Conservation (phyloP, 805 yeast species). For the Danielia oregonensis region DNA sequence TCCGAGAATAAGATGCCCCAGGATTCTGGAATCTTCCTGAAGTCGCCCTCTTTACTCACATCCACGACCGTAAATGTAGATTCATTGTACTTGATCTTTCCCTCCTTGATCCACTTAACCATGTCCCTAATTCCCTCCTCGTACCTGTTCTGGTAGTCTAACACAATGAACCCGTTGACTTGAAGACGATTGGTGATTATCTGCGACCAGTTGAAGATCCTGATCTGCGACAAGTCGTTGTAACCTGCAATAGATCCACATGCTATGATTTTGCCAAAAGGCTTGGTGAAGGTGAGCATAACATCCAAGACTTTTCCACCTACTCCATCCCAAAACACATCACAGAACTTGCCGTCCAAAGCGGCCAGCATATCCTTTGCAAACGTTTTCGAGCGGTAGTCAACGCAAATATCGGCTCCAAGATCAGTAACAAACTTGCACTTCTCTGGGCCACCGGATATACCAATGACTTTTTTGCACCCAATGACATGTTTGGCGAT, state of each 20-base stretch:
- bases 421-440: slow-evolving; percentile 49
- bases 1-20: slow-evolving; percentile 48
- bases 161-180: slow-evolving; percentile 20
- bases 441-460: slow-evolving; percentile 59
- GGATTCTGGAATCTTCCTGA: slow-evolving; percentile 40
- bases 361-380: slow-evolving; percentile 21
- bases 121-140: slow-evolving; percentile 12
- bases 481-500: slow-evolving; percentile 50
- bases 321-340: slow-evolving; percentile 58
- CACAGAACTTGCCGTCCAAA: slow-evolving; percentile 46
- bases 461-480: slow-evolving; percentile 55
- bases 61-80: slow-evolving; percentile 18
- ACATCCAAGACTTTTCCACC: slow-evolving; percentile 57
- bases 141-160: slow-evolving; percentile 14
- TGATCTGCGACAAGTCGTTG: slow-evolving; percentile 37
- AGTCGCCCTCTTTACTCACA: slow-evolving; percentile 19
- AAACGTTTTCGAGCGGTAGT: slow-evolving; percentile 43
- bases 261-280: slow-evolving; percentile 46
- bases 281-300: slow-evolving; percentile 36
- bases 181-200: slow-evolving; percentile 45
- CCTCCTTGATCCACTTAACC: slow-evolving; percentile 13
- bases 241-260: slow-evolving; percentile 64
- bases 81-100: slow-evolving; percentile 14
- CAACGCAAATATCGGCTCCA: slow-evolving; percentile 51
- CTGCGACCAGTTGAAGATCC: slow-evolving; percentile 37